phyloP scores from a whole-genome alignment of 1,139 yeast genomes.

The Lodderomyces pseudojiufengensis region DNA sequence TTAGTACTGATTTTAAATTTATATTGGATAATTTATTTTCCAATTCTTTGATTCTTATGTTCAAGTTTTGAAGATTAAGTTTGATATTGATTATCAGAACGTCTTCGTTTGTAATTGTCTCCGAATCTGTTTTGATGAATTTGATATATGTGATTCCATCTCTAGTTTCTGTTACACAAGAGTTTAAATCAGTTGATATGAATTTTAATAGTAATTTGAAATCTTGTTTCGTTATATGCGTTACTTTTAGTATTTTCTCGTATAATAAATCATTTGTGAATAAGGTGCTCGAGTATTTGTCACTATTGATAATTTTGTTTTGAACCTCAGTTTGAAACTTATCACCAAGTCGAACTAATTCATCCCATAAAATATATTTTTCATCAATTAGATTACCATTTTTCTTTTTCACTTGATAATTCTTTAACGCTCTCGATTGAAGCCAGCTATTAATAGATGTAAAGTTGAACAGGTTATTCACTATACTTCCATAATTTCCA shows the following conservation, averaged over 20 bases:
- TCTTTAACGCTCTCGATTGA: conserved; percentile 16
- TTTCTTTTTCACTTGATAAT: conserved; percentile 8
- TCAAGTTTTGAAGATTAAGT: conserved; percentile 19
- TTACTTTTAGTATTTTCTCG: conserved; percentile 13
- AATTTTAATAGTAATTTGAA: conserved; percentile 24
- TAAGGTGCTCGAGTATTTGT: conserved; percentile 20
- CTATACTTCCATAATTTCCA: conserved; percentile 11
- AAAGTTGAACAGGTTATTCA: conserved; percentile 13
- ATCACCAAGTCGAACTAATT: conserved; percentile 17
- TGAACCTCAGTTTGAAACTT: conserved; percentile 11
- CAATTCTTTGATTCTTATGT: conserved; percentile 18
- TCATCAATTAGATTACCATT: conserved; percentile 20
- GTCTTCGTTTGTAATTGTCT: conserved; percentile 26
- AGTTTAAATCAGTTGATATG: conserved; percentile 21
- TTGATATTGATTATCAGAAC: conserved; percentile 25
- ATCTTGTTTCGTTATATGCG: conserved; percentile 19
- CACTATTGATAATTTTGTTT: conserved; percentile 13
- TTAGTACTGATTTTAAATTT: conserved; percentile 14
- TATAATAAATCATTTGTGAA: conserved; percentile 18
- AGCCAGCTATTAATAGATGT: conserved; percentile 23
- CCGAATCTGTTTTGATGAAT: conserved; percentile 13
- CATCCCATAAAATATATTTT: conserved; percentile 25
- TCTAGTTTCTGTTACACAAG: conserved; percentile 14
- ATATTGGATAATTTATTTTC: conserved; percentile 23
- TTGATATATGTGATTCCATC: conserved; percentile 22